Evolutionary conservation across 2,329 filamentous ascomycete genomes (phyloP).

Genomic region (Ceratocystis alfenasii): DNA sequence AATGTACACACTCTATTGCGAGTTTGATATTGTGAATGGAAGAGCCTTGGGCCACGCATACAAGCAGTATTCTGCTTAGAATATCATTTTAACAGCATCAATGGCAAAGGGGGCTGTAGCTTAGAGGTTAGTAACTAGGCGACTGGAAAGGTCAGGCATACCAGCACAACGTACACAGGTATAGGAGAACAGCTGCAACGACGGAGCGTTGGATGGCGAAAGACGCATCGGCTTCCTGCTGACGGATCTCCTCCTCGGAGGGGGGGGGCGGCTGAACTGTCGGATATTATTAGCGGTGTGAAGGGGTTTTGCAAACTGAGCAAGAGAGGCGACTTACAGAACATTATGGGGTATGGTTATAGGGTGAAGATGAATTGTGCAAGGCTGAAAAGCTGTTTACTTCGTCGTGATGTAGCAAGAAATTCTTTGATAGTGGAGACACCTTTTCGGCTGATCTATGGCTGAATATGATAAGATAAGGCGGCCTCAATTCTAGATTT

Average conservation of each 20-base stretch:
- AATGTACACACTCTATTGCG: slow-evolving; percentile 16
- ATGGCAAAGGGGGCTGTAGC: slow-evolving; percentile 47
- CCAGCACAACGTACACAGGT: slow-evolving; percentile 52
- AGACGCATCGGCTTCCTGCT: slow-evolving; percentile 55
- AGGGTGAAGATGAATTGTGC: background rate
- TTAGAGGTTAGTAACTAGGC: background rate
- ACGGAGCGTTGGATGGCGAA: slow-evolving; percentile 56
- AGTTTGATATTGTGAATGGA: slow-evolving; percentile 14
- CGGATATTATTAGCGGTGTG: background rate
- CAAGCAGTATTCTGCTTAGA: slow-evolving; percentile 27
- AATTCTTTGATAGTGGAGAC: slow-evolving; percentile 8
- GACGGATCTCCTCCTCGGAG: slow-evolving; percentile 56
- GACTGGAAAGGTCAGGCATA: background rate
- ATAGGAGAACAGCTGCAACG: slow-evolving; percentile 55
- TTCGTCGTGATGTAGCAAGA: background rate
- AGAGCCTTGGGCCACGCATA: background rate
- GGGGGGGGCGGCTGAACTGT: slow-evolving; percentile 57
- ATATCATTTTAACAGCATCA: slow-evolving; percentile 38
- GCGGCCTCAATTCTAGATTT: too few relatives aligned
- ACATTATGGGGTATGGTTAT: slow-evolving; percentile 14
- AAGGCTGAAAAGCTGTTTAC: background rate
- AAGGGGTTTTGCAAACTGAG: background rate
- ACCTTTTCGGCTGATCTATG: background rate
- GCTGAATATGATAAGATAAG: slow-evolving; percentile 8
- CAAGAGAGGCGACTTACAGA: slow-evolving; percentile 4